phyloP scores from a whole-genome alignment of 495 filamentous ascomycete genomes.

The Polyplosphaeria fusca region DNA sequence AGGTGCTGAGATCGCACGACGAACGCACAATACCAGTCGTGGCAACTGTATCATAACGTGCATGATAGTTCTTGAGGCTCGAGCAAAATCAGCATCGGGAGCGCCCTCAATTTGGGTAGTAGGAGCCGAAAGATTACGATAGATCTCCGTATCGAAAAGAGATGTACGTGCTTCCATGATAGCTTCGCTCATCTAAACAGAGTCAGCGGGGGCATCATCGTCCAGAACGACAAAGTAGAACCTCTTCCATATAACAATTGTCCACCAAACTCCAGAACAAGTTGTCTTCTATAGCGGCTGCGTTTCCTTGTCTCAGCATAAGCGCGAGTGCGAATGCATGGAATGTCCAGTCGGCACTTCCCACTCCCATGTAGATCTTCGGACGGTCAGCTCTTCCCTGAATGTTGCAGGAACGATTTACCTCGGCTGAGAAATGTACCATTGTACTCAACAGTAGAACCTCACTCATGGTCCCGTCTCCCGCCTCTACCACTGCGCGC shows the following conservation, averaged over 20 bases:
- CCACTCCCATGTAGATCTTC: background rate
- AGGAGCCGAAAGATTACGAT: background rate
- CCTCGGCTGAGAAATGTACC: slow-evolving; percentile 6
- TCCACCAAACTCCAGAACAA: slow-evolving; percentile 6
- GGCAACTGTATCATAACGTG: slow-evolving; percentile 10
- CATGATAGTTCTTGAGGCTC: slow-evolving; percentile 4
- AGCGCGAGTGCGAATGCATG: background rate
- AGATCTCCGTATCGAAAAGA: slow-evolving; percentile 5
- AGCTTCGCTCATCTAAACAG: background rate
- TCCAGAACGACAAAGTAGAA: background rate
- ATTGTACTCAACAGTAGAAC: background rate
- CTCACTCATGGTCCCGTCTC: background rate
- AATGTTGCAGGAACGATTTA: background rate
- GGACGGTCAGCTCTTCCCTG: background rate
- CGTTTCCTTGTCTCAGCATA: slow-evolving; percentile 1
- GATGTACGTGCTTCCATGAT: slow-evolving; percentile 1
- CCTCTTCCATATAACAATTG: slow-evolving; percentile 9
- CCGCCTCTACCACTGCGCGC: background rate
- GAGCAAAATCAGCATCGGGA: background rate
- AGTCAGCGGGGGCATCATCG: background rate
- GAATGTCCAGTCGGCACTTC: background rate
- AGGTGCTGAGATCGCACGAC: background rate
- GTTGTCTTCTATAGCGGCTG: background rate
- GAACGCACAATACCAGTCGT: background rate
- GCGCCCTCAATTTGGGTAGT: background rate